Conservation (phyloP, 2,329 filamentous ascomycete species). For the Nemania sp. region DNA sequence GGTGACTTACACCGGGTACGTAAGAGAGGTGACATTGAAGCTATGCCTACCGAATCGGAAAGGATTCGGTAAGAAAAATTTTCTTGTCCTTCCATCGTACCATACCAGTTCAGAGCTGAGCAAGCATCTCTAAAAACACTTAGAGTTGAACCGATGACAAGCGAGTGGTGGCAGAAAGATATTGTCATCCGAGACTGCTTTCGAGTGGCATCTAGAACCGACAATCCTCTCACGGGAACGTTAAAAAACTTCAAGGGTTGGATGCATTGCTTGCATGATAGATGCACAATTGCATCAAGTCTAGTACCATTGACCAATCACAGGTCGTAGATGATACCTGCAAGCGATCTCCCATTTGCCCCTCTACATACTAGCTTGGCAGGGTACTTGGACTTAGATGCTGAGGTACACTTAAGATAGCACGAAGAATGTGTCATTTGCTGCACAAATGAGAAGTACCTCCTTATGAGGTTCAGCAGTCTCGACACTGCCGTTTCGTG, state of each 20-base stretch:
- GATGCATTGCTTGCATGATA: background rate
- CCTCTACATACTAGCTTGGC: background rate
- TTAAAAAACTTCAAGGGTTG: background rate
- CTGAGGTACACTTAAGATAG: background rate
- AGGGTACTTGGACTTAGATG: background rate
- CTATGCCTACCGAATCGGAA: too few relatives aligned
- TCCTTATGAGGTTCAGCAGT: background rate
- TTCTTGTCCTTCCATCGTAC: background rate
- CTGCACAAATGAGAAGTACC: background rate
- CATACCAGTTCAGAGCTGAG: background rate
- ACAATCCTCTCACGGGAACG: background rate
- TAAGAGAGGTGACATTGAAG: too few relatives aligned
- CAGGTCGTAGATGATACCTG: background rate
- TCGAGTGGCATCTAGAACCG: constrained; percentile 10
- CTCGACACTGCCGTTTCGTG: background rate
- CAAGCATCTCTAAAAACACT: background rate
- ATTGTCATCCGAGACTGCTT: background rate
- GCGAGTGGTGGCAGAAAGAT: background rate
- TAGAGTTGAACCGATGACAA: constrained; percentile 15
- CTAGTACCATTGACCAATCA: constrained; percentile 17
- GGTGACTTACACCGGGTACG: background rate
- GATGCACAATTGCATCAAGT: constrained; percentile 14
- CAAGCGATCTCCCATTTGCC: background rate
- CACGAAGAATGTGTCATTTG: background rate
- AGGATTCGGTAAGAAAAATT: too few relatives aligned